A percentile compares a stretch with the other conserved stretches of the same genome.
Conservation (phyloP, 1,139 yeast species). For the Kodamaea anthophila region DNA sequence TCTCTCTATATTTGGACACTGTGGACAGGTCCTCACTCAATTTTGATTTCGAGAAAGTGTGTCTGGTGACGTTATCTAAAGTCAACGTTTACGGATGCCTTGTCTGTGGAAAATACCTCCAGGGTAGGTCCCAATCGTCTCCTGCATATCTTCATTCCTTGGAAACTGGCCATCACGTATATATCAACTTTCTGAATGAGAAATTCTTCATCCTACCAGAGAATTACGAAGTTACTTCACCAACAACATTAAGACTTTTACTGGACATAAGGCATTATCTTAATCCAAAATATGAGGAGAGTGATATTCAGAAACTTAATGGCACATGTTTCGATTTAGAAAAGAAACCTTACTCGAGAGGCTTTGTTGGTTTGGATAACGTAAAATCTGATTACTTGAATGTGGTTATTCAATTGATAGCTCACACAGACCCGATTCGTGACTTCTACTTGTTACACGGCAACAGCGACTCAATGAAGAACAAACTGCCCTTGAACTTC, state of each 20-base stretch:
- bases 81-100: constrained; percentile 67
- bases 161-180: constrained; percentile 54
- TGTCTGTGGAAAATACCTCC: constrained; percentile 67
- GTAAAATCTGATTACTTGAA: constrained; percentile 46
- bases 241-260: constrained; percentile 25
- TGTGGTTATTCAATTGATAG: constrained; percentile 49
- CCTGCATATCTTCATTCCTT: constrained; percentile 68
- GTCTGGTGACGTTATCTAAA: constrained; percentile 56
- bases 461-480: constrained; percentile 11
- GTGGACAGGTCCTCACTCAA: constrained; percentile 51
- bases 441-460: constrained; percentile 36
- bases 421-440: constrained; percentile 50
- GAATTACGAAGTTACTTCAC: constrained; percentile 32
- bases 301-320: constrained; percentile 16
- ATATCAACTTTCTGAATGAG: constrained; percentile 44
- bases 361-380: constrained; percentile 61
- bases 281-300: constrained; percentile 42
- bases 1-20: constrained; percentile 42
- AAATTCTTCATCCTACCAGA: constrained; percentile 61
- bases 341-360: constrained; percentile 47
- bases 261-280: constrained; percentile 49
- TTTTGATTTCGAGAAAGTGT: constrained; percentile 64
- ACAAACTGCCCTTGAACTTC: constrained; percentile 20
- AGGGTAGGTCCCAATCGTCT: constrained; percentile 58
- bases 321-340: constrained; percentile 32